Percentiles rank a stretch among this genome's conserved stretches.
phyloP scores from a whole-genome alignment of 1,139 yeast genomes.

The Torulaspora pretoriensis region DNA sequence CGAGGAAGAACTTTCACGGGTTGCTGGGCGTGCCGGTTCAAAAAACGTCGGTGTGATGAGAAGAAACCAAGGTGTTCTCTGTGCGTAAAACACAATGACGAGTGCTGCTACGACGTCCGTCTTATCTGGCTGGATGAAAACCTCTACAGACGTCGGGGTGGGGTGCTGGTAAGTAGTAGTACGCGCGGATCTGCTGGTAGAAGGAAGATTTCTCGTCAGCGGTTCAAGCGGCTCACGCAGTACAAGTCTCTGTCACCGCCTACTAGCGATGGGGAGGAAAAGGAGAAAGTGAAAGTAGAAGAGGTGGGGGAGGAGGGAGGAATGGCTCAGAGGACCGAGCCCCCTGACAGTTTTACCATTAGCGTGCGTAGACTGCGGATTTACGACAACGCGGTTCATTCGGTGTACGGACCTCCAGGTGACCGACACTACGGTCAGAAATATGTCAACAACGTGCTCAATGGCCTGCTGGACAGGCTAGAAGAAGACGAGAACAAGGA shows the following conservation, averaged over 20 bases:
- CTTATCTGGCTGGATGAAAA: slow-evolving; percentile 30
- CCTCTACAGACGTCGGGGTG: slow-evolving; percentile 13
- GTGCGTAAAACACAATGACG: slow-evolving; percentile 25
- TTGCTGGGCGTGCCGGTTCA: slow-evolving; percentile 35
- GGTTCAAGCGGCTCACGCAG: slow-evolving; percentile 6
- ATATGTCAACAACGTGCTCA: slow-evolving; percentile 23
- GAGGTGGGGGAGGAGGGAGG: not conserved
- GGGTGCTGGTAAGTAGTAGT: not conserved
- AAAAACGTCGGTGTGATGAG: slow-evolving; percentile 32
- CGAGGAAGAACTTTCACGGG: slow-evolving; percentile 32
- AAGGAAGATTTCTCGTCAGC: slow-evolving; percentile 5
- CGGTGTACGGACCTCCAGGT: slow-evolving; percentile 21
- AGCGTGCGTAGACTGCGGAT: slow-evolving; percentile 33
- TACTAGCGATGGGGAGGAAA: slow-evolving; percentile 10
- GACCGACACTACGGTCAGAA: slow-evolving; percentile 22
- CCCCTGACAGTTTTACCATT: slow-evolving; percentile 22
- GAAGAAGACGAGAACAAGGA: slow-evolving; percentile 12
- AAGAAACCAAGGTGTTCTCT: slow-evolving; percentile 26
- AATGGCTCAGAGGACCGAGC: not conserved
- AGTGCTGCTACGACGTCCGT: slow-evolving; percentile 31
- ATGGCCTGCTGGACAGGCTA: slow-evolving; percentile 18
- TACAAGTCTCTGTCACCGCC: slow-evolving; percentile 13
- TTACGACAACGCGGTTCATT: slow-evolving; percentile 29
- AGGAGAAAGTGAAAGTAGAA: not conserved
- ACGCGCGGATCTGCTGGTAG: slow-evolving; percentile 5